Conservation (phyloP, 2,329 filamentous ascomycete species). For the Pseudogymnoascus sp. region DNA sequence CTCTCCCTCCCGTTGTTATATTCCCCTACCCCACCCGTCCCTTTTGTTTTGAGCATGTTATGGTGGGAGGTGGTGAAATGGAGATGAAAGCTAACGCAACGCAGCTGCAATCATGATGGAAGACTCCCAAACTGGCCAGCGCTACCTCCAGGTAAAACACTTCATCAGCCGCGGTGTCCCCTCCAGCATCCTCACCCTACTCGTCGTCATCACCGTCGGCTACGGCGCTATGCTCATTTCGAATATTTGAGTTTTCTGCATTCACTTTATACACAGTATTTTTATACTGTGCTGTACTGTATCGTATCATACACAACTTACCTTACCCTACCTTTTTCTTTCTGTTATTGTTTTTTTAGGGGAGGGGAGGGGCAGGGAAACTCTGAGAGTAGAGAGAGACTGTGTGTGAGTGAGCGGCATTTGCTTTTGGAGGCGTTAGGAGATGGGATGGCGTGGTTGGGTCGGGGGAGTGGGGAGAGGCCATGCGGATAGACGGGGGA, state of each 20-base stretch:
- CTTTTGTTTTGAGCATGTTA: too few relatives aligned
- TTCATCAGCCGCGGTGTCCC: constrained; percentile 93
- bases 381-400: background rate
- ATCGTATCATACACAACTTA: background rate
- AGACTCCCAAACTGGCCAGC: constrained; percentile 78
- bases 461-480: background rate
- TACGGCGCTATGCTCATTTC: constrained; percentile 71
- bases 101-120: constrained; percentile 98
- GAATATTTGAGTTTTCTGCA: constrained; percentile 39
- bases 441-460: background rate
- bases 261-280: background rate
- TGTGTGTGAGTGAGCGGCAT: background rate
- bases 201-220: constrained; percentile 77
- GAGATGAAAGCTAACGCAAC: constrained; percentile 14
- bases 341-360: background rate
- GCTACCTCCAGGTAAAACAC: constrained; percentile 86
- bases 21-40: constrained; percentile 6
- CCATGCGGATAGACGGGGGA: background rate
- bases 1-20: too few relatives aligned
- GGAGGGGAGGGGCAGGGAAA: too few relatives aligned
- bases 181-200: constrained; percentile 70
- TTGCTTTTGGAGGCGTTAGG: background rate
- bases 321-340: background rate
- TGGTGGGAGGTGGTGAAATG: too few relatives aligned
- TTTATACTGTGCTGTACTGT: background rate